Percentiles rank a stretch among this genome's conserved stretches.
Evolutionary conservation across 495 filamentous ascomycete genomes (phyloP).

Genomic region (Rusavskia elegans): DNA sequence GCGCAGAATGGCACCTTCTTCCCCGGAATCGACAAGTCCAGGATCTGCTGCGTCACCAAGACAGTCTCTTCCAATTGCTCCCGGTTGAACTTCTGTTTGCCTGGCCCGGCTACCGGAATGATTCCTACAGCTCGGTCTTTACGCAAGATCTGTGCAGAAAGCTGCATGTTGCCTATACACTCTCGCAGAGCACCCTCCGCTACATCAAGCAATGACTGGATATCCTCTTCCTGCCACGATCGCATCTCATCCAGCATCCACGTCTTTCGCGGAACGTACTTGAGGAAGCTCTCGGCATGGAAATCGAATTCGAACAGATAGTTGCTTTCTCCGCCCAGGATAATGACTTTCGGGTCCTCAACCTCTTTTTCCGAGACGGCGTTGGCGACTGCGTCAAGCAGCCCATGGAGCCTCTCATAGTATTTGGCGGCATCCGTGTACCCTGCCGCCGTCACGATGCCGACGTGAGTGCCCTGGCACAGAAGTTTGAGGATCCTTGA

Average conservation of each 20-base stretch:
- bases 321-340: slow-evolving; percentile 85
- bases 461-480: slow-evolving; percentile 49
- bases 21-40: slow-evolving; percentile 62
- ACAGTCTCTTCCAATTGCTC: slow-evolving; percentile 95
- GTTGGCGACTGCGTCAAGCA: slow-evolving; percentile 67
- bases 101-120: slow-evolving; percentile 38
- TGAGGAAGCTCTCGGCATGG: slow-evolving; percentile 34
- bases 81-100: slow-evolving; percentile 49
- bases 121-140: slow-evolving; percentile 94
- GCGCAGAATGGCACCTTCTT: slow-evolving; percentile 79
- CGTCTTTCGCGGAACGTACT: slow-evolving; percentile 45
- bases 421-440: slow-evolving; percentile 80
- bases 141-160: slow-evolving; percentile 63
- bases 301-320: slow-evolving; percentile 67
- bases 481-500: slow-evolving; percentile 56
- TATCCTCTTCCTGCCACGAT: slow-evolving; percentile 65
- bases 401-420: slow-evolving; percentile 66
- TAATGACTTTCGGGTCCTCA: slow-evolving; percentile 52
- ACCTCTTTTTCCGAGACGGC: slow-evolving; percentile 28
- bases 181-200: slow-evolving; percentile 71
- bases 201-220: slow-evolving; percentile 63
- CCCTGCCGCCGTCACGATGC: slow-evolving; percentile 92
- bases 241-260: slow-evolving; percentile 86
- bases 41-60: slow-evolving; percentile 75
- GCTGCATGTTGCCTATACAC: slow-evolving; percentile 56